These are phyloP conservation scores for Phlyctochytrium arcticum DNA, from an alignment of 192 early-diverging fungal species.

Conservation along the genomic window DNA sequence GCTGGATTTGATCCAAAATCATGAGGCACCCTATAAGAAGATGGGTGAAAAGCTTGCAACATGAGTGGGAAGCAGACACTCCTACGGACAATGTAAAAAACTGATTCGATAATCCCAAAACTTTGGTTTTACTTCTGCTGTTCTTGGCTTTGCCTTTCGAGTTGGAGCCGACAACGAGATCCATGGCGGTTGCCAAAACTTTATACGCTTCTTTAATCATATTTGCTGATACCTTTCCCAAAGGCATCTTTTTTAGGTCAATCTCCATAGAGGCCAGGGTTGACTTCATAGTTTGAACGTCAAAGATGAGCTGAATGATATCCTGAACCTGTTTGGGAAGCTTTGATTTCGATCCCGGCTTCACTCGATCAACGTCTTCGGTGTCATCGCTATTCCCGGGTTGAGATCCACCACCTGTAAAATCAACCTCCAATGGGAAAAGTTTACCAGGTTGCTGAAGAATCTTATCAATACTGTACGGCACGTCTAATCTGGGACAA, in stretches of 20 bases:
- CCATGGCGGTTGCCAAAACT: neutral
- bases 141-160: neutral
- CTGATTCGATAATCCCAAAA: conserved; percentile 13
- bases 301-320: conserved; percentile 22
- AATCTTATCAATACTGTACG: too few species aligned
- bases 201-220: conserved; percentile 13
- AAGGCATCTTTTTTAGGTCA: conserved; percentile 18
- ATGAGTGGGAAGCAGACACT: too few species aligned
- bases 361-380: neutral
- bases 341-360: conserved; percentile 1
- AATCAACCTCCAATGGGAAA: conserved; percentile 13
- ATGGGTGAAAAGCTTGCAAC: too few species aligned
- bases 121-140: neutral
- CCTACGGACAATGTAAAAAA: conserved; percentile 19
- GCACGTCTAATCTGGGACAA: too few species aligned
- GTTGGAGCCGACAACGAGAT: neutral
- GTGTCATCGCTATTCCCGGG: neutral
- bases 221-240: conserved; percentile 14
- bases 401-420: too few species aligned
- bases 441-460: conserved; percentile 5
- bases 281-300: conserved; percentile 16
- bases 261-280: conserved; percentile 18
- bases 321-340: neutral
- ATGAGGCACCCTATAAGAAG: conserved; percentile 3
- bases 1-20: conserved; percentile 5